Conservation (phyloP, 768 basidiomycete species). For the Baorangia bicolor region DNA sequence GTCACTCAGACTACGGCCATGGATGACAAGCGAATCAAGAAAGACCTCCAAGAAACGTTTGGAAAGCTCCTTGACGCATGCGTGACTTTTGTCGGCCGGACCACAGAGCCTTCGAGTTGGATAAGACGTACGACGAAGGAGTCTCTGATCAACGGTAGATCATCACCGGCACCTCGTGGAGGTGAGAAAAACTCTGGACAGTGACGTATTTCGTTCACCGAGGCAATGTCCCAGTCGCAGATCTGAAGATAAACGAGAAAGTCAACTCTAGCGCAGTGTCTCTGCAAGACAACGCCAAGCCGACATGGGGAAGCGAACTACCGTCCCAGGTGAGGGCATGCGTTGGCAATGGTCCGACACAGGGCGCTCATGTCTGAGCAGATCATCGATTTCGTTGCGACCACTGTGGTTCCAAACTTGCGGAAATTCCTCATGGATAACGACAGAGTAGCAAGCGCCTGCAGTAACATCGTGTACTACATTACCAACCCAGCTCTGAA, state of each 20-base stretch:
- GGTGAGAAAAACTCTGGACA: constrained; percentile 37
- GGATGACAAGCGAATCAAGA: constrained; percentile 84
- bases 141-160: constrained; percentile 62
- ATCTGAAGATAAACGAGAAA: constrained; percentile 63
- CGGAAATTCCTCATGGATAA: constrained; percentile 79
- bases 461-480: constrained; percentile 82
- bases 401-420: constrained; percentile 66
- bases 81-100: constrained; percentile 69
- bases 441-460: constrained; percentile 78
- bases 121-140: constrained; percentile 70
- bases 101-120: constrained; percentile 77
- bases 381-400: constrained; percentile 73
- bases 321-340: constrained; percentile 26
- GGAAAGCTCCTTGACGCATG: constrained; percentile 82
- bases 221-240: constrained; percentile 24
- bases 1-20: constrained; percentile 86
- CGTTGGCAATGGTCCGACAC: constrained; percentile 16
- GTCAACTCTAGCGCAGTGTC: constrained; percentile 43
- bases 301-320: constrained; percentile 28
- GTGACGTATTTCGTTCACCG: neutral
- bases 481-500: constrained; percentile 80
- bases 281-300: constrained; percentile 32
- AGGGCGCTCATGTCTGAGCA: constrained; percentile 32
- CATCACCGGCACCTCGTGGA: constrained; percentile 61
- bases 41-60: constrained; percentile 91